Percentiles rank a stretch among this genome's conserved stretches.
Conservation (phyloP, 805 yeast genomes). For the Starmera dryadoides region DNA sequence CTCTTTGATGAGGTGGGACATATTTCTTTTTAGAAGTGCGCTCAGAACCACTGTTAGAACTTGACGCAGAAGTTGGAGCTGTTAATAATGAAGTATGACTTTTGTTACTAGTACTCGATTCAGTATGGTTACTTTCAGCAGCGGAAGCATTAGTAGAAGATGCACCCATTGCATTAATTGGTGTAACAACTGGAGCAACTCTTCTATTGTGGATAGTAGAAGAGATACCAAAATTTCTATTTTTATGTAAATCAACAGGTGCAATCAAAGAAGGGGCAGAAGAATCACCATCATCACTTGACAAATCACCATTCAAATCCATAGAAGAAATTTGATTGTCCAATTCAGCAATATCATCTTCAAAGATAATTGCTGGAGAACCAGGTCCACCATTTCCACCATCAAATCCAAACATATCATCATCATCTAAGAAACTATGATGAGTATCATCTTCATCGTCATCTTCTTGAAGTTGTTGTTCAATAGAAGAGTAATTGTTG, state of each 20-base stretch:
- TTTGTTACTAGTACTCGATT: background rate
- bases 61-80: background rate
- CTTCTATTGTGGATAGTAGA: background rate
- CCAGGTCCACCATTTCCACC: conserved; percentile 7
- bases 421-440: conserved; percentile 12
- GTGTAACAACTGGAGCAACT: background rate
- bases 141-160: background rate
- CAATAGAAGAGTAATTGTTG: conserved; percentile 7
- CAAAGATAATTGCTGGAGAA: conserved; percentile 7
- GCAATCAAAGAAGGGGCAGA: conserved; percentile 20
- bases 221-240: background rate
- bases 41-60: conserved; percentile 2
- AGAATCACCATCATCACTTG: conserved; percentile 15
- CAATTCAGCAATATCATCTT: conserved; percentile 6
- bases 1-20: conserved; percentile 50
- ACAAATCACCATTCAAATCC: conserved; percentile 11
- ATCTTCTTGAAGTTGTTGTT: too few species aligned
- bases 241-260: conserved; percentile 1
- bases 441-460: conserved; percentile 1
- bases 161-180: background rate
- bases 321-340: background rate
- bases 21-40: conserved; percentile 21
- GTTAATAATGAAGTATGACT: too few species aligned
- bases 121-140: background rate
- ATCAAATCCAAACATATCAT: conserved; percentile 24